Evolutionary conservation across 352 stramenopile species (phyloP).

Genomic region (Phytophthora constricta): DNA sequence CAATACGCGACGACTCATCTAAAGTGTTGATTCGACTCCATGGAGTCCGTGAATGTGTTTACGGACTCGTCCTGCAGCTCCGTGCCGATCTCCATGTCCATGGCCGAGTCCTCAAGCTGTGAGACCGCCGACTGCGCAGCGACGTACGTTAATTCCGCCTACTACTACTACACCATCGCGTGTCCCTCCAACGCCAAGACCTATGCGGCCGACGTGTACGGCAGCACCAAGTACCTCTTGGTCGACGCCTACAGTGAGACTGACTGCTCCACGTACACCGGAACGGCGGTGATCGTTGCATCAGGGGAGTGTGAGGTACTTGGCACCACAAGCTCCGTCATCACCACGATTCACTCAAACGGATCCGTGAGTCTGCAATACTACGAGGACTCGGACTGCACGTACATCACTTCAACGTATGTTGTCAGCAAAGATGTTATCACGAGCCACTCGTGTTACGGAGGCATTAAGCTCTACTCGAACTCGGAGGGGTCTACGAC

Average conservation of each 20-base stretch:
- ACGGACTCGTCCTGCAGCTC: slow-evolving; percentile 29
- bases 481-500: slow-evolving; percentile 23
- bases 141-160: slow-evolving; percentile 9
- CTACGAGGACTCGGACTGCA: slow-evolving; percentile 24
- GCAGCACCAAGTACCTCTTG: slow-evolving; percentile 34
- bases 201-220: slow-evolving; percentile 27
- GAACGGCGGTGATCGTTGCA: slow-evolving; percentile 23
- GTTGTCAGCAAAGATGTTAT: slow-evolving; percentile 26
- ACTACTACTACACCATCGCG: slow-evolving; percentile 22
- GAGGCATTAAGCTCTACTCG: slow-evolving; percentile 33
- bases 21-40: neutral
- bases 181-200: slow-evolving; percentile 29
- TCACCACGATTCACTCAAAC: slow-evolving; percentile 30
- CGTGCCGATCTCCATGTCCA: slow-evolving; percentile 27
- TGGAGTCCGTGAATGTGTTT: slow-evolving; percentile 32
- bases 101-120: slow-evolving; percentile 23
- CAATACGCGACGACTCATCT: neutral
- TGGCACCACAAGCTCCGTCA: slow-evolving; percentile 13
- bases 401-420: slow-evolving; percentile 18
- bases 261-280: slow-evolving; percentile 18
- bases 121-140: slow-evolving; percentile 4
- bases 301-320: slow-evolving; percentile 26
- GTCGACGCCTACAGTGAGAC: slow-evolving; percentile 26
- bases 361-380: slow-evolving; percentile 25
- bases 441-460: slow-evolving; percentile 29